Conservation (phyloP, 2,329 filamentous ascomycete genomes). For the Pleomassaria siparia region DNA sequence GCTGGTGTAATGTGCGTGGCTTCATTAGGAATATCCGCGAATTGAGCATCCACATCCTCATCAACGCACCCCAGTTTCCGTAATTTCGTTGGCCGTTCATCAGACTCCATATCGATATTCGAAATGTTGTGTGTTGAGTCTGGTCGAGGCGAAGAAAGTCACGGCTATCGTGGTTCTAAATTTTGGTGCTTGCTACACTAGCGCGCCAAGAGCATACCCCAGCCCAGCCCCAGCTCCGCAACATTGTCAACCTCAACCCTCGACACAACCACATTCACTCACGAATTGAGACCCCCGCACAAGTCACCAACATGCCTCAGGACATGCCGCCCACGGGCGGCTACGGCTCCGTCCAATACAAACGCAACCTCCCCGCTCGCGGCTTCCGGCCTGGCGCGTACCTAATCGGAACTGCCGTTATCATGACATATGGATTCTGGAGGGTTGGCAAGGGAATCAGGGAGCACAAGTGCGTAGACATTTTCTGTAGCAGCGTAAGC, state of each 20-base stretch:
- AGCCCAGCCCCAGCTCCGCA: slow-evolving; percentile 5
- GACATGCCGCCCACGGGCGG: slow-evolving; percentile 95
- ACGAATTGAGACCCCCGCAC: slow-evolving; percentile 15
- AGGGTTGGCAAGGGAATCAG: slow-evolving; percentile 78
- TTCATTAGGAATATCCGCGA: no score
- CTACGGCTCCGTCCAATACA: slow-evolving; percentile 96
- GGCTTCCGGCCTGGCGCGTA: slow-evolving; percentile 85
- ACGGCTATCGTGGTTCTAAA: background rate
- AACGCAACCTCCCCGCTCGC: slow-evolving; percentile 89
- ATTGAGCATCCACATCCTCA: slow-evolving; percentile 10
- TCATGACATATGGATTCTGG: slow-evolving; percentile 93
- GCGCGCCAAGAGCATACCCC: slow-evolving; percentile 23
- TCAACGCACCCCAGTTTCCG: slow-evolving; percentile 51
- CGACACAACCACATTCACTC: slow-evolving; percentile 16
- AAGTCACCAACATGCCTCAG: slow-evolving; percentile 74
- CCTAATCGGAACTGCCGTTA: slow-evolving; percentile 71
- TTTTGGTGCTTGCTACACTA: slow-evolving; percentile 14
- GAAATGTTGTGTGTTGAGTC: background rate
- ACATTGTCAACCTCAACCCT: slow-evolving; percentile 28
- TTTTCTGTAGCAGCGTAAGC: background rate
- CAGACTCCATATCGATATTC: slow-evolving; percentile 57
- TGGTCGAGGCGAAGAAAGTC: background rate
- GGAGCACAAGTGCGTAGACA: slow-evolving; percentile 73
- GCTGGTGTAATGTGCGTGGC: slow-evolving; percentile 12
- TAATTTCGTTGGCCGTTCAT: slow-evolving; percentile 58